Percentiles rank a stretch among this genome's conserved stretches.
phyloP scores from a whole-genome alignment of 441 rosid genomes.

The Oxalis stricta region DNA sequence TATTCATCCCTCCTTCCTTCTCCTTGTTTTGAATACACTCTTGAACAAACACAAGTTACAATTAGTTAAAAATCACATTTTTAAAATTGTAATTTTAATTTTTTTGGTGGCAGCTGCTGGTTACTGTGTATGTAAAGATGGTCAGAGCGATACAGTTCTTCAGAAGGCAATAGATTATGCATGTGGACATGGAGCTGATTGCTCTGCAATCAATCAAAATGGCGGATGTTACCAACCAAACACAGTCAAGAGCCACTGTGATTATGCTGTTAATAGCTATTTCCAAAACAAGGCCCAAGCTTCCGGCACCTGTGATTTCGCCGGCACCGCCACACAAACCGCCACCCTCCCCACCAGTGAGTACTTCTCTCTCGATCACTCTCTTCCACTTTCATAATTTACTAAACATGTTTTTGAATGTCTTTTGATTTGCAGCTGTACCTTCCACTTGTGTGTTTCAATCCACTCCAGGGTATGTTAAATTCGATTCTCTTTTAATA shows the following conservation, averaged over 20 bases:
- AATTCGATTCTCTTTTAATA: too few species aligned
- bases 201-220: constrained; percentile 38
- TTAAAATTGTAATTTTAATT: neutral
- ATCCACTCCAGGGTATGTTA: constrained; percentile 59
- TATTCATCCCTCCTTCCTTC: neutral
- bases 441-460: constrained; percentile 42
- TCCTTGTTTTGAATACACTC: too few species aligned
- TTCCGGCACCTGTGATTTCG: constrained; percentile 57
- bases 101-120: constrained; percentile 33
- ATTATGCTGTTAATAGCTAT: constrained; percentile 88
- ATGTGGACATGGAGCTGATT: constrained; percentile 93
- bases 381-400: neutral
- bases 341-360: constrained; percentile 45
- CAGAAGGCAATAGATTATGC: constrained; percentile 82
- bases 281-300: constrained; percentile 59
- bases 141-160: constrained; percentile 28
- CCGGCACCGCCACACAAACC: constrained; percentile 42
- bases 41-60: too few species aligned
- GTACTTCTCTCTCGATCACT: constrained; percentile 2
- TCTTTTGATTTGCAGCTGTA: constrained; percentile 30
- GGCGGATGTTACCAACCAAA: constrained; percentile 78
- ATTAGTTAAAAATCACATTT: too few species aligned
- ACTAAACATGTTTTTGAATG: neutral
- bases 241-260: constrained; percentile 79
- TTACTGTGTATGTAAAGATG: constrained; percentile 81